phyloP scores from a whole-genome alignment of 345 rosid genomes.

The Pistacia atlantica region DNA sequence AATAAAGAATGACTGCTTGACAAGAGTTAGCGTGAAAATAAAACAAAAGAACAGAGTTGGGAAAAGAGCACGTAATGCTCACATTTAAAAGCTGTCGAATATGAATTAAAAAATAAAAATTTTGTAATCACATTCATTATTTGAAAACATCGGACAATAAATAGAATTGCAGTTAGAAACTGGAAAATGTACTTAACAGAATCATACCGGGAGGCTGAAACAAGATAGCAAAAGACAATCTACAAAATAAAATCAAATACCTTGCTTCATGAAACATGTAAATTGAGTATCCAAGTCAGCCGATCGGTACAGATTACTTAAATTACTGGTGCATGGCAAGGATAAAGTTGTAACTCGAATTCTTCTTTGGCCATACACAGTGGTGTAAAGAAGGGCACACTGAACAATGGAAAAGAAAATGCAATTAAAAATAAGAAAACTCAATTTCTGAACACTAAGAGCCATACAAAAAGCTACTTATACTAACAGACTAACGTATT shows the following conservation, averaged over 20 bases:
- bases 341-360: conserved; percentile 89
- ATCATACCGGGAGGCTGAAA: neutral
- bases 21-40: neutral
- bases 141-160: neutral
- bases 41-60: neutral
- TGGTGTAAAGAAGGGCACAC: conserved; percentile 98
- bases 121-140: neutral
- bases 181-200: neutral
- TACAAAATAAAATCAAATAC: conserved; percentile 35
- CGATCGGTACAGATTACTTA: conserved; percentile 84
- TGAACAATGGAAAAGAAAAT: conserved; percentile 36
- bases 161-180: neutral
- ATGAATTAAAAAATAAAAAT: neutral
- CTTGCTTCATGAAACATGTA: conserved; percentile 95
- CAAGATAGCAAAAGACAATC: neutral
- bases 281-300: conserved; percentile 98
- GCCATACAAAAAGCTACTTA: conserved; percentile 17
- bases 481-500: neutral
- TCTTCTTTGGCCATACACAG: conserved; percentile 92
- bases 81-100: neutral
- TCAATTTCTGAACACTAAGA: neutral
- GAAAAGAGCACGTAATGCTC: neutral
- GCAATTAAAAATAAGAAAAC: conserved; percentile 15
- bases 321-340: conserved; percentile 85
- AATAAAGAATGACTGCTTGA: neutral